phyloP scores from a whole-genome alignment of 2,329 filamentous ascomycete genomes.

The Cladosporium sp. region DNA sequence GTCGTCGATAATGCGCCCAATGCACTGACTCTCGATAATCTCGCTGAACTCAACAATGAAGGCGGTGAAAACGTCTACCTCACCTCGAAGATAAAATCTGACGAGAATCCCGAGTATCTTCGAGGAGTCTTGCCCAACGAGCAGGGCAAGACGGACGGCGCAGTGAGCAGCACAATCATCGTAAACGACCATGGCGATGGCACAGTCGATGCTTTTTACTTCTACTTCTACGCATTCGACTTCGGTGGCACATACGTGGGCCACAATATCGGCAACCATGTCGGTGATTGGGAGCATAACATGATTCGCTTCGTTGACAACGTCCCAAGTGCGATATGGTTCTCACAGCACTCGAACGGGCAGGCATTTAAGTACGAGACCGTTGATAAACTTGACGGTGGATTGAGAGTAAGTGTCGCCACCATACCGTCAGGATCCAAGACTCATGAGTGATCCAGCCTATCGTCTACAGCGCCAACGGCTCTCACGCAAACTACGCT shows the following conservation, averaged over 20 bases:
- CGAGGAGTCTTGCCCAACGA: conserved; percentile 51
- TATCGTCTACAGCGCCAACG: conserved; percentile 54
- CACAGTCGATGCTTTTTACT: conserved; percentile 57
- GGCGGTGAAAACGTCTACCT: conserved; percentile 36
- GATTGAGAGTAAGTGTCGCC: conserved; percentile 34
- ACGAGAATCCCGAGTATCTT: conserved; percentile 39
- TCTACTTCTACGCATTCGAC: conserved; percentile 58
- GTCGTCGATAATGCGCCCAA: conserved; percentile 29
- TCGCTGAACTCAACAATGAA: conserved; percentile 38
- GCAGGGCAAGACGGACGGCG: conserved; percentile 47
- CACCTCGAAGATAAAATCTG: conserved; percentile 33
- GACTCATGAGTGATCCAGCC: conserved; percentile 33
- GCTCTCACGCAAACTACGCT: conserved; percentile 62
- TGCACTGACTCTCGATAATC: conserved; percentile 38
- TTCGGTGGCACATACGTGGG: conserved; percentile 41
- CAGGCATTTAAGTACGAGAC: conserved; percentile 58
- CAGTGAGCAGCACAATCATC: conserved; percentile 50
- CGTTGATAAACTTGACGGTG: conserved; percentile 46
- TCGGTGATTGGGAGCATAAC: conserved; percentile 60
- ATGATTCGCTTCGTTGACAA: conserved; percentile 61
- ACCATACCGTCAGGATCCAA: neutral
- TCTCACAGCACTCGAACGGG: conserved; percentile 57
- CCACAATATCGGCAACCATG: conserved; percentile 47
- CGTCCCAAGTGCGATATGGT: conserved; percentile 54
- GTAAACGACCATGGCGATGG: conserved; percentile 52